Conservation (phyloP, 2,329 filamentous ascomycete genomes). For the Ceratocystis destructans region DNA sequence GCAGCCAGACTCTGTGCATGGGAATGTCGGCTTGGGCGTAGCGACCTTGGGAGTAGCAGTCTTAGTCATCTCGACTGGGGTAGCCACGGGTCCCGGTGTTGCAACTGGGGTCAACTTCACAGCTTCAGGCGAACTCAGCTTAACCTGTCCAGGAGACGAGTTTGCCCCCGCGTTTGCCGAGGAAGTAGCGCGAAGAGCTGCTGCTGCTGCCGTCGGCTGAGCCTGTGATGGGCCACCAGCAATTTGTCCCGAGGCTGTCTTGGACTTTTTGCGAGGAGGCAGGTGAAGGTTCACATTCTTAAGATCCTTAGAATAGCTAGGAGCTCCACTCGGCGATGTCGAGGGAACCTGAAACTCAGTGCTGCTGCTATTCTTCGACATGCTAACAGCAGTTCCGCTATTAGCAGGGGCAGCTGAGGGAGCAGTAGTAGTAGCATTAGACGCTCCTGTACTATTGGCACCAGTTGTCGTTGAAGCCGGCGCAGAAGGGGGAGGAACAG, state of each 20-base stretch:
- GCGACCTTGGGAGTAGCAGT: slow-evolving; percentile 21
- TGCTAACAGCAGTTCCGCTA: background rate
- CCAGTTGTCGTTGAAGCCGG: background rate
- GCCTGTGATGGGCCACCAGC: background rate
- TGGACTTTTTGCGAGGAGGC: slow-evolving; percentile 43
- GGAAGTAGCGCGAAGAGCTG: background rate
- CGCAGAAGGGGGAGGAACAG: background rate
- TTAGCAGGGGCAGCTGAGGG: background rate
- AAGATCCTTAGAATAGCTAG: slow-evolving; percentile 33
- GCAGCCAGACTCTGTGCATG: slow-evolving; percentile 43
- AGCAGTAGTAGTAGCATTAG: background rate
- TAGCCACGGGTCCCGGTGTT: slow-evolving; percentile 11
- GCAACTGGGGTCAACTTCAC: slow-evolving; percentile 20
- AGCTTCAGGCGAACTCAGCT: slow-evolving; percentile 10
- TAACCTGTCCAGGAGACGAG: slow-evolving; percentile 9
- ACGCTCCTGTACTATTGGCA: background rate
- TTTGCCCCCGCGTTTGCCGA: slow-evolving; percentile 4
- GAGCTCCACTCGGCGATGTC: slow-evolving; percentile 46
- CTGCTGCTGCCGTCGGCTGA: background rate
- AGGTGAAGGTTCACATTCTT: slow-evolving; percentile 43
- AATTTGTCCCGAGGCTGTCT: slow-evolving; percentile 24
- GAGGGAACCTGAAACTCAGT: slow-evolving; percentile 23
- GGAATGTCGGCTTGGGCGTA: slow-evolving; percentile 30
- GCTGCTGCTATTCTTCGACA: slow-evolving; percentile 4
- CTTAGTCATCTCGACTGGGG: slow-evolving; percentile 21